phyloP scores from a whole-genome alignment of 257 asterid species.

The Nicotiana benthamiana region DNA sequence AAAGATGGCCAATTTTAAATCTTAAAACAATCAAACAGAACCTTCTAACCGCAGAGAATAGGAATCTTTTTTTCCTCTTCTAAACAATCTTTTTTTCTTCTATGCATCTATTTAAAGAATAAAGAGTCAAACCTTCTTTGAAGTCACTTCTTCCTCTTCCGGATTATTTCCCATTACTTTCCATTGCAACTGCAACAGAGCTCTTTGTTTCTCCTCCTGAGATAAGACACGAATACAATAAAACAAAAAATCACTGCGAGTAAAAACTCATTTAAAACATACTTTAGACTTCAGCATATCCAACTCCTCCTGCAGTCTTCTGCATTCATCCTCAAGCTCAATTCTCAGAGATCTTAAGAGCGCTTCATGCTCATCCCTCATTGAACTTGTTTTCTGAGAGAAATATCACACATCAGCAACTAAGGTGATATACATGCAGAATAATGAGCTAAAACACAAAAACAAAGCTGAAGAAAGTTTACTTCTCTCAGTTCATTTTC shows the following conservation, averaged over 20 bases:
- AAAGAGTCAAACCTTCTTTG: slow-evolving; percentile 63
- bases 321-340: slow-evolving; percentile 86
- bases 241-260: background rate
- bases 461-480: background rate
- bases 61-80: background rate
- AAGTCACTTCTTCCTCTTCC: slow-evolving; percentile 91
- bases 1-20: background rate
- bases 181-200: slow-evolving; percentile 89
- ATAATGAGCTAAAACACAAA: background rate
- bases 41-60: background rate
- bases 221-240: slow-evolving; percentile 16
- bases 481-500: slow-evolving; percentile 89
- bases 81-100: background rate
- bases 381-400: slow-evolving; percentile 57
- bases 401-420: background rate
- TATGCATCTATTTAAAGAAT: background rate
- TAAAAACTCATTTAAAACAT: slow-evolving; percentile 16
- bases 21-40: background rate
- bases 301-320: slow-evolving; percentile 80
- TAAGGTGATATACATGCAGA: background rate
- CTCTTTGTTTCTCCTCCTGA: slow-evolving; percentile 93
- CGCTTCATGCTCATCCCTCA: slow-evolving; percentile 76
- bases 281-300: slow-evolving; percentile 77
- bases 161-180: slow-evolving; percentile 81
- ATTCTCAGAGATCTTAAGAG: slow-evolving; percentile 71